Conservation (phyloP, 805 yeast species). For the Clavispora fructus region DNA sequence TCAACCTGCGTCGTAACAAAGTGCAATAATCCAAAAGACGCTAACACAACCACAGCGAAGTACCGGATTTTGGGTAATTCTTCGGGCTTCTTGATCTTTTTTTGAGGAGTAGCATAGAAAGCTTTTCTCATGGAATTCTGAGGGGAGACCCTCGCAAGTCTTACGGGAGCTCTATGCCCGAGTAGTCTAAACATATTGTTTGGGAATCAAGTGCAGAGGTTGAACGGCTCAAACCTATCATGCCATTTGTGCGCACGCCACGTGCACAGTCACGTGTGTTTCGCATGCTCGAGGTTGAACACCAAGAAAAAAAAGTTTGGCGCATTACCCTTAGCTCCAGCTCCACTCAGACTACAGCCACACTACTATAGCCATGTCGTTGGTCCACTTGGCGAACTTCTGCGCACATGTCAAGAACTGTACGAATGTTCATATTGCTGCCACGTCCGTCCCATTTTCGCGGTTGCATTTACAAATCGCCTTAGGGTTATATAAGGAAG, state of each 20-base stretch:
- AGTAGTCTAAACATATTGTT: background rate
- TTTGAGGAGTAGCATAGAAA: background rate
- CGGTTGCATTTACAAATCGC: slow-evolving; percentile 80
- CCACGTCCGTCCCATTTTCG: slow-evolving; percentile 79
- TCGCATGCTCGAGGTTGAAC: background rate
- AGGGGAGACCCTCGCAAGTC: background rate
- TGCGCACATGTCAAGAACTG: slow-evolving; percentile 91
- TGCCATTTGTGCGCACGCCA: background rate
- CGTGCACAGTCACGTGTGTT: background rate
- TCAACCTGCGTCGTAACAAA: slow-evolving; percentile 26
- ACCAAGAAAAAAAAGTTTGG: background rate
- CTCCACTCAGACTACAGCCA: background rate
- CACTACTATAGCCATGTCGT: slow-evolving; percentile 55
- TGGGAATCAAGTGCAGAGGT: no score
- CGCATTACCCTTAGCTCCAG: background rate
- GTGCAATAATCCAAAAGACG: slow-evolving; percentile 28
- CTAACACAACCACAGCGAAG: slow-evolving; percentile 29
- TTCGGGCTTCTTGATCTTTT: slow-evolving; percentile 5
- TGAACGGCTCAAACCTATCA: no score
- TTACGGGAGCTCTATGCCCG: background rate
- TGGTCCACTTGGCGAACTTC: slow-evolving; percentile 75
- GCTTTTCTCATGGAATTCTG: background rate
- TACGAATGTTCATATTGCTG: slow-evolving; percentile 62
- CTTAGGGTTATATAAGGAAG: slow-evolving; percentile 82
- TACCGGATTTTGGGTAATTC: slow-evolving; percentile 30